Conservation (phyloP, 2,329 filamentous ascomycete genomes). For the Diaporthe amygdali region DNA sequence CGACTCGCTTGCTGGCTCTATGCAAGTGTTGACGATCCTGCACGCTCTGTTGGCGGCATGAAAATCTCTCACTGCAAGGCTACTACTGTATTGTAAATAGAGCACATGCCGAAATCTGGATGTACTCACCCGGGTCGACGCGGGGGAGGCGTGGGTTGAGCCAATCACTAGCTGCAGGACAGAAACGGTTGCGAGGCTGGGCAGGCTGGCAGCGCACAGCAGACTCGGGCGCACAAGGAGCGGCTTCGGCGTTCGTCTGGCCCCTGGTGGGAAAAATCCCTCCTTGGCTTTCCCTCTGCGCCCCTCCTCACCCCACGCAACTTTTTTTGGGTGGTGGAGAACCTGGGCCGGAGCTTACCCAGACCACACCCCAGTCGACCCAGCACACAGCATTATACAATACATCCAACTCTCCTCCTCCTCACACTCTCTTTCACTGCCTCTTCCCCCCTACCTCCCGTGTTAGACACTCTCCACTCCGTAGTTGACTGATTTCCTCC, state of each 20-base stretch:
- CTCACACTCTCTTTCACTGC: neutral
- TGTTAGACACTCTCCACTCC: constrained; percentile 24
- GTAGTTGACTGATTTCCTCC: neutral
- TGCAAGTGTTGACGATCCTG: neutral
- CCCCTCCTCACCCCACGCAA: constrained; percentile 11
- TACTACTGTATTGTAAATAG: neutral
- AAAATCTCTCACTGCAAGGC: constrained; percentile 16
- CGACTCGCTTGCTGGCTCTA: neutral
- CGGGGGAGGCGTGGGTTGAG: neutral
- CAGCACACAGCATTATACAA: neutral
- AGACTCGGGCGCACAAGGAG: neutral
- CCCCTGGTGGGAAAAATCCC: neutral
- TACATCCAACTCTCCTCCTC: neutral
- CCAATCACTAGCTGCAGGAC: neutral
- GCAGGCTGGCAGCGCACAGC: neutral
- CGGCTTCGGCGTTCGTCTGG: constrained; percentile 4
- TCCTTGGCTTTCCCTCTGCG: neutral
- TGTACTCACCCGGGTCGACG: neutral
- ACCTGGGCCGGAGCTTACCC: neutral
- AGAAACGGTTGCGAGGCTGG: constrained; percentile 9
- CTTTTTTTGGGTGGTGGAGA: constrained; percentile 14
- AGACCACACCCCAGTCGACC: neutral
- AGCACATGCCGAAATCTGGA: neutral
- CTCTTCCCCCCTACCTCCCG: neutral
- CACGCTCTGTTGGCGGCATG: neutral